Percentiles rank a stretch among this genome's conserved stretches.
Conservation (phyloP, 129 eudicot genomes). For the Centaurea solstitialis region DNA sequence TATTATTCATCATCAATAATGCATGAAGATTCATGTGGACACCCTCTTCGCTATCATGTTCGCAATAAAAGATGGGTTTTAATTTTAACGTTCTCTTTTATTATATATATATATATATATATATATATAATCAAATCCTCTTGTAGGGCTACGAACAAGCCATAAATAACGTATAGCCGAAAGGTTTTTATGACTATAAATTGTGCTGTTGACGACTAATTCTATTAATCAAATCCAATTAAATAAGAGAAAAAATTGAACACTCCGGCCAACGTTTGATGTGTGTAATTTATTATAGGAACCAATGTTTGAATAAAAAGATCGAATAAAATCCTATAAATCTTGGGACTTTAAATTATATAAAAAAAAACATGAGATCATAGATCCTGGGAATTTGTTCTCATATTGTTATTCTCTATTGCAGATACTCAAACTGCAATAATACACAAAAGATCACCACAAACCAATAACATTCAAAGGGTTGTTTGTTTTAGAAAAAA, state of each 20-base stretch:
- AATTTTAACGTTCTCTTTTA: too few species aligned
- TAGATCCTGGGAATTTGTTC: constrained; percentile 13
- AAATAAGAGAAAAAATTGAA: not conserved
- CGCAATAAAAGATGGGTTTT: too few species aligned
- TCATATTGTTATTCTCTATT: constrained; percentile 1
- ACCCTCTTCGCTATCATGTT: too few species aligned
- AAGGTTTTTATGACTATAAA: not conserved
- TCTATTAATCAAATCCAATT: not conserved
- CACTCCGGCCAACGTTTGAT: not conserved
- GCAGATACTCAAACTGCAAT: constrained; percentile 25
- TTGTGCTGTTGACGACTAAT: not conserved
- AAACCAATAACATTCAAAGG: not conserved
- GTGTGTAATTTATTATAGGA: not conserved
- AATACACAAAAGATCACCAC: not conserved
- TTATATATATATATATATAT: too few species aligned
- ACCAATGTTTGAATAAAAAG: not conserved
- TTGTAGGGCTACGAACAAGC: constrained; percentile 30
- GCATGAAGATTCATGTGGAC: too few species aligned
- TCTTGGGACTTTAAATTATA: not conserved
- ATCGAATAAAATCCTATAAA: not conserved
- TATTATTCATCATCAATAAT: too few species aligned
- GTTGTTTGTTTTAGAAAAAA: too few species aligned
- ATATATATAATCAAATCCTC: constrained; percentile 19
- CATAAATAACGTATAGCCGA: constrained; percentile 3
- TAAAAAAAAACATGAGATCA: constrained; percentile 12